Base-by-base conservation (phyloP, 139 green algal species). In the Picochlorum sp. region DNA sequence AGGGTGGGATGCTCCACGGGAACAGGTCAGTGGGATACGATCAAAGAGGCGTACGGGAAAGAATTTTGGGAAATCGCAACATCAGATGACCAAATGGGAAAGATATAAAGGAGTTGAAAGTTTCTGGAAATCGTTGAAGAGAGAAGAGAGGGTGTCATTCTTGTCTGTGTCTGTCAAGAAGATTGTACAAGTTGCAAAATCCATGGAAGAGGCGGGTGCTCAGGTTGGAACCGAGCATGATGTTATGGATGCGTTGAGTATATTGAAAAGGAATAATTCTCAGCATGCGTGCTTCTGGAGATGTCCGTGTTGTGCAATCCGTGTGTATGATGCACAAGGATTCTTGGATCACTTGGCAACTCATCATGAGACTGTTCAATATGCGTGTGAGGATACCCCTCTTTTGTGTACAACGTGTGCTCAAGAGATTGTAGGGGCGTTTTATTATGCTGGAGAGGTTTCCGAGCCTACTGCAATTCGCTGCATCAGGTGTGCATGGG, bases 291-390 rank as follows among this genome's bases (percentile, higher is more conserved):
- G 63, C 21, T 72, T 59, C 41, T 77, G 70, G 70, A 47, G 64
- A 59, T 77, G 70, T 49, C 70, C 70, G 26, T 59, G 44, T 57
- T 77, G 70, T 68, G 57, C 68, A 56, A 21, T 62, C 44, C 64
- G 70, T 14, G 5, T 57, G 34, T 28, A 57, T 45, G 59, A 68
- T 21, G 30, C 64, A 0, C 30, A 34, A 16, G 57, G 51, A 2
- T 77, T 72, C 44, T 21, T 64, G 45, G 44, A 67, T 38, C 70
- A 77, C 24, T 21, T 77, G 34, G 45, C 44, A 24, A 49, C 14
- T 16, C 66, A 65, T 45, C 70, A 77, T 49, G 70, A 77, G 44
- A 63, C 45, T 16, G 70, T 77, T 45, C 70, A 77, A 58, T 72
- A 72, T 50, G 37, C 20, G 3, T 9, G 15, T 2, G 57, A 64